Percentiles rank a stretch among this genome's conserved stretches.
Conservation (phyloP, 192 early-diverging fungal species). For the Oehlia diaphana region DNA sequence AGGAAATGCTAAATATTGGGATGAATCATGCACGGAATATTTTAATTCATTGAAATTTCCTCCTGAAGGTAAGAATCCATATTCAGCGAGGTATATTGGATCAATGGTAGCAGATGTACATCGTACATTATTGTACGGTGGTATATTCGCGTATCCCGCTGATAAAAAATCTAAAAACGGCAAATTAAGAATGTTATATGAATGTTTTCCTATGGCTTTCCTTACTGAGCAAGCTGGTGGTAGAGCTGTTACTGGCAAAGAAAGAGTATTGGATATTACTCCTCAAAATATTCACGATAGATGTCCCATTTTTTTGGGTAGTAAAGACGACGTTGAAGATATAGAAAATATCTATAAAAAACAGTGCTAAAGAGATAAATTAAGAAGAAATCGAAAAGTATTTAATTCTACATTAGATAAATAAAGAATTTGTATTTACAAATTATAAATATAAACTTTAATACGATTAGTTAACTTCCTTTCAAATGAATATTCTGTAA, state of each 20-base stretch:
- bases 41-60: constrained; percentile 90
- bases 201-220: constrained; percentile 98
- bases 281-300: constrained; percentile 89
- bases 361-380: background rate
- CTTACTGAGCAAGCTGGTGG: constrained; percentile 96
- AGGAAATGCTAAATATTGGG: constrained; percentile 92
- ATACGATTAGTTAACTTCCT: too few species aligned
- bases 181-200: constrained; percentile 96
- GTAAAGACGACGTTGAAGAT: constrained; percentile 84
- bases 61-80: constrained; percentile 73
- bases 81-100: constrained; percentile 94
- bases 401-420: too few species aligned
- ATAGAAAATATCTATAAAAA: constrained; percentile 52
- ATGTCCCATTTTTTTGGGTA: constrained; percentile 89
- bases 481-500: too few species aligned
- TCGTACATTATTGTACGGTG: constrained; percentile 89
- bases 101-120: constrained; percentile 99
- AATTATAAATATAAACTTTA: too few species aligned
- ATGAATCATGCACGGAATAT: constrained; percentile 84
- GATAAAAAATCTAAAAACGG: constrained; percentile 77
- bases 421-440: too few species aligned
- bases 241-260: constrained; percentile 79
- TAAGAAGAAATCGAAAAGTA: too few species aligned
- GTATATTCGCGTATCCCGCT: constrained; percentile 87
- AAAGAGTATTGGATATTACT: constrained; percentile 82